Evolutionary conservation across 1,139 yeast genomes (phyloP), one percentile per base, ranked within the genome.

Genomic region (Yamadazyma spencermartinsiae): DNA sequence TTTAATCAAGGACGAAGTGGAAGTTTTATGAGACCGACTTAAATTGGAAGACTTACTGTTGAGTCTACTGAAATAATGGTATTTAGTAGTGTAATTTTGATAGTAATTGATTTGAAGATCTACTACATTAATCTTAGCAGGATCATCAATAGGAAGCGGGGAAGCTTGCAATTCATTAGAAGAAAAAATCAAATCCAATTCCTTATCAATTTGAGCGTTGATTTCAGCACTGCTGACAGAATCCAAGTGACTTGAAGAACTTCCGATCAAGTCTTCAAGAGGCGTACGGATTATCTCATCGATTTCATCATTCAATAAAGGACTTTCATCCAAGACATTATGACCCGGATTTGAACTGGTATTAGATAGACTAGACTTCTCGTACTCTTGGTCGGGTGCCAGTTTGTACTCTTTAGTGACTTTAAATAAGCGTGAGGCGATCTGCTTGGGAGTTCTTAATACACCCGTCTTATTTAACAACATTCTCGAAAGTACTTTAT

Each of bases 401-500:
- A 20, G 20, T 27, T 27, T 24, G 24, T 37, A 16, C 16, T 51
- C 43, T 38, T 56, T 54, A 7, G 60, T 54, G 20, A 63, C 49
- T 23, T 62, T 50, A 32, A 56, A 58, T 17, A 62, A 49, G 35
- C 66, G 54, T 7, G 72, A 61, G 4, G 73, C 65, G 29, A 71
- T 64, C 45, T 71, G 76, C 43, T 68, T 68, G 3, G 74, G 60
- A 2, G 72, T 58, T 38, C 74, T 56, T 35, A 57, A 49, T 1
- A 64, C 49, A 2, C 72, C 72, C 9, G 73, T 61, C 44, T 62
- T 67, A 44, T 64, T 65, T 31, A 55, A 55, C 29, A 72, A 40
- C 76, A 72, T 68, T 38, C 74, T 51, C 9, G 74, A 65, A 38
- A 72, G 51, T 4, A 70, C 63, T 42, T 68, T 70, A 48, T 71